Percentiles rank a stretch among this genome's conserved stretches.
These are phyloP conservation scores for Poterioochromonas sp. DNA, from an alignment of 352 stramenopile genomes.

Conservation along the genomic window DNA sequence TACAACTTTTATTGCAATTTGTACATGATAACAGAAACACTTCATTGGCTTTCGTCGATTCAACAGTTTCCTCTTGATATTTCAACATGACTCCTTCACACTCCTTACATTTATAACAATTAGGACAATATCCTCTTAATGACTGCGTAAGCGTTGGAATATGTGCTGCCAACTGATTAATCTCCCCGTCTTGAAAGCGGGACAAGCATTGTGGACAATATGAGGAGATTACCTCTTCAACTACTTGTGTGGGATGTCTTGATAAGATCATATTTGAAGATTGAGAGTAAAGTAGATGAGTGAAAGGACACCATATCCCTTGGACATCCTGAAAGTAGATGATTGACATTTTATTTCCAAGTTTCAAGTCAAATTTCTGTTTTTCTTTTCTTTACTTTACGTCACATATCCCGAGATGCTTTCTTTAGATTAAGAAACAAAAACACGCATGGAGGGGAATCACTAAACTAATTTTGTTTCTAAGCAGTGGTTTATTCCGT, in stretches of 20 bases:
- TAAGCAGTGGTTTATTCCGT: slow-evolving; percentile 13
- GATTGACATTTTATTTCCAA: not conserved
- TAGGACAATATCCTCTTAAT: no score
- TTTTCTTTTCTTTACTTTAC: no score
- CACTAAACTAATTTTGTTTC: slow-evolving; percentile 18
- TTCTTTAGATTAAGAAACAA: no score
- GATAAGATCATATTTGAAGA: slow-evolving; percentile 18
- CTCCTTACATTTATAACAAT: not conserved
- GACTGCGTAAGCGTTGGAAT: no score
- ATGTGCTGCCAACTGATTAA: no score
- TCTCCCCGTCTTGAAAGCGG: not conserved
- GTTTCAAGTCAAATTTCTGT: no score
- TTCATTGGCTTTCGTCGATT: not conserved
- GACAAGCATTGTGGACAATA: slow-evolving; percentile 30
- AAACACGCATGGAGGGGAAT: no score
- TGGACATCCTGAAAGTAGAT: not conserved
- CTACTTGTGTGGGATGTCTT: not conserved
- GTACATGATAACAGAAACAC: no score
- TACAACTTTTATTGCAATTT: no score
- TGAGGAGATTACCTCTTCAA: slow-evolving; percentile 10
- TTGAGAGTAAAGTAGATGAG: not conserved
- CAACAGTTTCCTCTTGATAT: not conserved
- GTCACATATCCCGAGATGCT: no score
- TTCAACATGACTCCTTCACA: not conserved
- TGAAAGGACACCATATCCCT: not conserved